These are phyloP conservation scores for Thalassiosira mediterranea DNA, from an alignment of 352 stramenopile species.

Conservation along the genomic window DNA sequence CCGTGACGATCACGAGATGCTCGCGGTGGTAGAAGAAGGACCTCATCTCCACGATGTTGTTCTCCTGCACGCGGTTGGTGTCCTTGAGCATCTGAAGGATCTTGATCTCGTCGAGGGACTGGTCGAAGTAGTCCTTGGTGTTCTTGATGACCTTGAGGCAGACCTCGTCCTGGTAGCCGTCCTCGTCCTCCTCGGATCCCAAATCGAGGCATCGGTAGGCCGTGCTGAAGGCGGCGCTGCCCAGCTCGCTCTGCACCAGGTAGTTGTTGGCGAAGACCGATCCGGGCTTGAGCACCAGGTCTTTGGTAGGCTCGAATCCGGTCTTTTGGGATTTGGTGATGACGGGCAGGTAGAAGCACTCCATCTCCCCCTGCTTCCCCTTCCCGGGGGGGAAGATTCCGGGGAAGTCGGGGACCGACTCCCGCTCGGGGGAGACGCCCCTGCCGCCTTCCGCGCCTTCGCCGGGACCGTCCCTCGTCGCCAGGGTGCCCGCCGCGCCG, in stretches of 20 bases:
- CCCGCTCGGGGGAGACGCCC: constrained; percentile 16
- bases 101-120: constrained; percentile 92
- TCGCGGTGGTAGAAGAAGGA: constrained; percentile 93
- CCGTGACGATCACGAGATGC: constrained; percentile 92
- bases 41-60: constrained; percentile 89
- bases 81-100: constrained; percentile 85
- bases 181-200: constrained; percentile 65
- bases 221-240: constrained; percentile 84
- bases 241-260: constrained; percentile 82
- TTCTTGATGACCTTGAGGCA: constrained; percentile 99
- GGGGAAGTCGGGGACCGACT: constrained; percentile 67
- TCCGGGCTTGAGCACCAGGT: constrained; percentile 75
- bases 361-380: constrained; percentile 75
- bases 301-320: constrained; percentile 86
- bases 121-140: constrained; percentile 99
- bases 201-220: constrained; percentile 84
- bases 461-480: background rate
- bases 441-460: background rate
- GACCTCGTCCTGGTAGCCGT: constrained; percentile 85
- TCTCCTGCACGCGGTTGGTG: constrained; percentile 86
- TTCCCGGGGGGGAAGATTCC: constrained; percentile 65
- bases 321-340: constrained; percentile 85
- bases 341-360: constrained; percentile 82
- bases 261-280: constrained; percentile 85
- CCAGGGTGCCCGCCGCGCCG: background rate